These are phyloP conservation scores for Diaporthe aspalathi DNA, from an alignment of 2,329 filamentous ascomycete genomes.

Conservation along the genomic window DNA sequence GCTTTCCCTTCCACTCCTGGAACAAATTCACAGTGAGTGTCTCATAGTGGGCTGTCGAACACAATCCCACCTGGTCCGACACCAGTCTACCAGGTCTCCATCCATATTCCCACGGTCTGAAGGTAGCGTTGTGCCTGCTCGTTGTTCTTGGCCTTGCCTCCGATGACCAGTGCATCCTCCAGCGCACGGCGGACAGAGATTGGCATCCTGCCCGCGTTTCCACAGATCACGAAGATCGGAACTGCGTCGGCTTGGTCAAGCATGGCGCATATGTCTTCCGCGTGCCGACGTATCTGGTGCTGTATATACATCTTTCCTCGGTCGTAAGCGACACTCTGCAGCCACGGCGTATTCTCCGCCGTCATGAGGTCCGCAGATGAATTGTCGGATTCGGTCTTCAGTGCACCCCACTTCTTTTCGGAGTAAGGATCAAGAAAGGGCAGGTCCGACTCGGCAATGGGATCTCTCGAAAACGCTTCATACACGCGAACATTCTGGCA, in stretches of 20 bases:
- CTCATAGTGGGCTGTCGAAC: background rate
- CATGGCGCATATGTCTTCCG: constrained; percentile 49
- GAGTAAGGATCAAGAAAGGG: constrained; percentile 32
- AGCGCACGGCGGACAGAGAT: constrained; percentile 64
- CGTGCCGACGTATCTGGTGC: constrained; percentile 61
- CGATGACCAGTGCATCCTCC: constrained; percentile 59
- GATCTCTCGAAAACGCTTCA: constrained; percentile 63
- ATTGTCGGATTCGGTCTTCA: constrained; percentile 40
- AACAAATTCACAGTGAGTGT: background rate
- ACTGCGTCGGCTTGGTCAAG: constrained; percentile 47
- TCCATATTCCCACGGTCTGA: constrained; percentile 60
- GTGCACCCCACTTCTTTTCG: background rate
- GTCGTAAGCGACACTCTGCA: constrained; percentile 38
- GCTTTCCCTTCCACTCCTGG: background rate
- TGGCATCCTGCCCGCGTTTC: constrained; percentile 69
- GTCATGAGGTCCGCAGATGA: constrained; percentile 21
- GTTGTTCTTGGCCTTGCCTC: constrained; percentile 47
- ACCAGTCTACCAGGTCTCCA: constrained; percentile 66
- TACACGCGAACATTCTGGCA: constrained; percentile 48
- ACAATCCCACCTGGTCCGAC: background rate
- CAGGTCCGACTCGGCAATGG: constrained; percentile 39
- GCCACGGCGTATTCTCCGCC: constrained; percentile 36
- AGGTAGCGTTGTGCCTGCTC: constrained; percentile 54
- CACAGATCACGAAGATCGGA: constrained; percentile 65
- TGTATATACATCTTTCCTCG: constrained; percentile 67